Conservation (phyloP, 2,329 filamentous ascomycete species). For the Seiridium unicorne region DNA sequence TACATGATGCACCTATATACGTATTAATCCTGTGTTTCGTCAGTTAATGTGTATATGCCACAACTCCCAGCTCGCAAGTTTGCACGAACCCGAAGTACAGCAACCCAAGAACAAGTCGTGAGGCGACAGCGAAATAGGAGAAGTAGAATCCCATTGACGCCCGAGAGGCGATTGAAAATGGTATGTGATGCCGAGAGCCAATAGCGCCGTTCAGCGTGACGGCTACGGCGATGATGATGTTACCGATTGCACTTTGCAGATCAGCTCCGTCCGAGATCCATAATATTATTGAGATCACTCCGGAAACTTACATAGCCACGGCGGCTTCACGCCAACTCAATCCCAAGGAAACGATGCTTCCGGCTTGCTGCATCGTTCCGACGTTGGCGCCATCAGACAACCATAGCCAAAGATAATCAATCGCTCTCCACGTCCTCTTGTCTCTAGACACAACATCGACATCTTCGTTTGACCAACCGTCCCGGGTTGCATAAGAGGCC, state of each 20-base stretch:
- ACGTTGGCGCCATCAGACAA: constrained; percentile 19
- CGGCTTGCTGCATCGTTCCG: constrained; percentile 22
- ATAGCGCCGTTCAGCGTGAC: constrained; percentile 10
- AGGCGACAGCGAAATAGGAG: constrained; percentile 8
- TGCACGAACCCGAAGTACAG: neutral
- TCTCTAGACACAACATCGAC: constrained; percentile 14
- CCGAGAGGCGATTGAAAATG: constrained; percentile 7
- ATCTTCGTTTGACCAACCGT: constrained; percentile 16
- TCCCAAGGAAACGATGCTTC: constrained; percentile 17
- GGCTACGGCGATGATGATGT: constrained; percentile 5
- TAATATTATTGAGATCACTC: neutral
- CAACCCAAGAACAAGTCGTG: constrained; percentile 1
- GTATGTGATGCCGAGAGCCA: constrained; percentile 9
- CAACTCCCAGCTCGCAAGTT: too few species aligned
- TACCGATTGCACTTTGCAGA: constrained; percentile 4
- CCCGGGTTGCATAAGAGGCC: constrained; percentile 11
- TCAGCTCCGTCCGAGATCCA: neutral
- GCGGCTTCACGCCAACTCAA: constrained; percentile 21
- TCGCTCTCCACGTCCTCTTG: constrained; percentile 13
- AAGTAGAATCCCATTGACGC: constrained; percentile 11
- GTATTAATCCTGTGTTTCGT: too few species aligned
- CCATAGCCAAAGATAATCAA: constrained; percentile 20
- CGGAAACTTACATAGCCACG: constrained; percentile 18
- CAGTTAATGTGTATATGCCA: too few species aligned
- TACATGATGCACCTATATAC: too few species aligned